Evolutionary conservation across 768 basidiomycete species (phyloP), one percentile per base, ranked within the genome.

Genomic region (Porphyrellus cyaneotinctus): DNA sequence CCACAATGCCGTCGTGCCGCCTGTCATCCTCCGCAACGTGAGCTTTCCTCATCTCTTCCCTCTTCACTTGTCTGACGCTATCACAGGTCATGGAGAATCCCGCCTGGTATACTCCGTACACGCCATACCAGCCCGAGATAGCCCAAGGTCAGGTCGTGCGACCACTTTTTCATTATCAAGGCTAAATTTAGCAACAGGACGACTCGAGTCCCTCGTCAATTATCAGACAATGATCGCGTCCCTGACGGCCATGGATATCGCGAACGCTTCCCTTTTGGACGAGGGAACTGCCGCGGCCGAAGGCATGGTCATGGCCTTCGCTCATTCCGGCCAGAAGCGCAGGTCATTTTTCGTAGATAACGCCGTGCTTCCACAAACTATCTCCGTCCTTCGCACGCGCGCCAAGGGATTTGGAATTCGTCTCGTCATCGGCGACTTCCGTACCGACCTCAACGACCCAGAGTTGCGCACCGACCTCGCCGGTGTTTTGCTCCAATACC

Each of bases 81-180:
- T 43, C 22, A 26, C 42, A 91, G 90, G 75, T 91, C 54, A 84
- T 87, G 75, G 95, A 99, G 72, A 98, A 95, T 65, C 95, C 94
- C 24, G 91, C 88, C 4, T 99, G 95, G 95, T 98, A 97, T 70
- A 97, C 95, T 7, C 91, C 88, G 15, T 95, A 95, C 69, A 95
- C 94, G 0, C 92, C 93, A 2, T 95, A 95, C 72, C 93, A 97
- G 64, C 94, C 95, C 1, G 95, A 99, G 77, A 88, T 98, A 69
- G 85, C 95, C n/a, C 95, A 99, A 83, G 95, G 92, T 88, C 62
- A 23, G 73, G 18, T 50, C 36, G 52, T 23, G 48, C 28, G 52
- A 57, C n/a, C 43, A 35, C 38, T 22, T 7, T 48, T 37, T 12
- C 20, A 33, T 46, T 53, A 15, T 41, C 37, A 17, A 2, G 18